These are phyloP conservation scores for Kingdonia uniflora DNA, from an alignment of 164 flowering plant species.

Conservation along the genomic window DNA sequence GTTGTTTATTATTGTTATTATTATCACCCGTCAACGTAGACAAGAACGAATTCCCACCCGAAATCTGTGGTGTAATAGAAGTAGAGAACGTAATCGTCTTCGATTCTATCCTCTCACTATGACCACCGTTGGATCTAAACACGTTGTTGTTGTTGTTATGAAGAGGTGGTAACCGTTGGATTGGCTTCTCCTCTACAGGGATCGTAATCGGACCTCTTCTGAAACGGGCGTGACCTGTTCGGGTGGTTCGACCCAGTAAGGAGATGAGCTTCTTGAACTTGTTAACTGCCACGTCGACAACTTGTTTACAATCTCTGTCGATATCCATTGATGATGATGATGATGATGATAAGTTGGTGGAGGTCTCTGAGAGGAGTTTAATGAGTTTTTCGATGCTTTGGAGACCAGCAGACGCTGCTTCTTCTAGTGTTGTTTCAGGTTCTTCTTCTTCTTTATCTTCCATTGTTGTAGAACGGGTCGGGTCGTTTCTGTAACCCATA, in stretches of 20 bases:
- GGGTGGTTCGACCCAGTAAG: constrained; percentile 46
- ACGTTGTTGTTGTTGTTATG: constrained; percentile 1
- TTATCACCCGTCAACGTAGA: constrained; percentile 51
- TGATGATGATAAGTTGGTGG: background rate
- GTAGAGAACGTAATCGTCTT: constrained; percentile 20
- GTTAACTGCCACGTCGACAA: constrained; percentile 61
- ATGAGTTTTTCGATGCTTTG: constrained; percentile 67
- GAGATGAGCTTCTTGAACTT: constrained; percentile 74
- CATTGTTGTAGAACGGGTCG: too few relatives aligned
- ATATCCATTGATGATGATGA: constrained; percentile 2
- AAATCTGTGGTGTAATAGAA: constrained; percentile 21
- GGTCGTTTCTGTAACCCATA: constrained; percentile 1
- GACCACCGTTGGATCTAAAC: too few relatives aligned
- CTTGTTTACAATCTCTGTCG: constrained; percentile 38
- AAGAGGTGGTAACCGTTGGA: constrained; percentile 51
- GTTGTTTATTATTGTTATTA: constrained; percentile 16
- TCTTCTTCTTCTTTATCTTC: too few relatives aligned
- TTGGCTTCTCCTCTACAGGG: constrained; percentile 25
- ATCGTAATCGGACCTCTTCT: constrained; percentile 42
- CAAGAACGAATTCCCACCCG: constrained; percentile 34
- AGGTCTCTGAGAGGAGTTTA: constrained; percentile 27
- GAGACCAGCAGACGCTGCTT: constrained; percentile 77
- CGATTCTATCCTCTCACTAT: too few relatives aligned
- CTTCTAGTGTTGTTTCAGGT: constrained; percentile 28
- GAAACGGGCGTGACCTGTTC: constrained; percentile 95